Conservation (phyloP, 129 eudicot species). For the Heracleum sosnowskyi region DNA sequence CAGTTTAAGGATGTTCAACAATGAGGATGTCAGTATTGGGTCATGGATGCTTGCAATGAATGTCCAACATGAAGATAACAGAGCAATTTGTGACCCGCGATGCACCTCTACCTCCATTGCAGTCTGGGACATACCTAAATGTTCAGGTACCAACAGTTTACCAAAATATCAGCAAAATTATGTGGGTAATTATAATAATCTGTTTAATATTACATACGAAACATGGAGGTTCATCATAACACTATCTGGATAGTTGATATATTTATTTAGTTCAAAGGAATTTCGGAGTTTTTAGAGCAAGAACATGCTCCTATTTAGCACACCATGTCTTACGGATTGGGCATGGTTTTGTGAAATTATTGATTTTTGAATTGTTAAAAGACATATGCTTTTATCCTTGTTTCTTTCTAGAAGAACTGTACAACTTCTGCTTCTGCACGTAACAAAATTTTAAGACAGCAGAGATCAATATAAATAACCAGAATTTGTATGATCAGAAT, state of each 20-base stretch:
- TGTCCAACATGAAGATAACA: constrained; percentile 54
- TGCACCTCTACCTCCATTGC: constrained; percentile 58
- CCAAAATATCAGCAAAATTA: neutral
- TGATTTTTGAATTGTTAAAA: neutral
- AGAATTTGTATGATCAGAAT: neutral
- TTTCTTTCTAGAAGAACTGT: neutral
- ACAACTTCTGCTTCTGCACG: no score
- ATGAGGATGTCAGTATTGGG: constrained; percentile 68
- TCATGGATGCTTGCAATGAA: constrained; percentile 81
- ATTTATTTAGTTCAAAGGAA: neutral
- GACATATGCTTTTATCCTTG: neutral
- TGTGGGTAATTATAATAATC: no score
- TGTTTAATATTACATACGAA: neutral
- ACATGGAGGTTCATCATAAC: neutral
- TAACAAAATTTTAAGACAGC: no score
- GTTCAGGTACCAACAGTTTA: constrained; percentile 40
- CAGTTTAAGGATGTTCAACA: constrained; percentile 71
- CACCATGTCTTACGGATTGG: neutral
- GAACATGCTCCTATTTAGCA: neutral
- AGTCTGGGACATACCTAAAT: constrained; percentile 73
- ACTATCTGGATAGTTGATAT: neutral
- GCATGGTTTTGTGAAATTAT: neutral
- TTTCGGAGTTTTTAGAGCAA: neutral
- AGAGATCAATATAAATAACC: neutral
- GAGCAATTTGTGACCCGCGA: constrained; percentile 52